Evolutionary conservation across 2,329 filamentous ascomycete genomes (phyloP), one percentile per base, ranked within the genome.

Genomic region (Tolypocladium nubicola): DNA sequence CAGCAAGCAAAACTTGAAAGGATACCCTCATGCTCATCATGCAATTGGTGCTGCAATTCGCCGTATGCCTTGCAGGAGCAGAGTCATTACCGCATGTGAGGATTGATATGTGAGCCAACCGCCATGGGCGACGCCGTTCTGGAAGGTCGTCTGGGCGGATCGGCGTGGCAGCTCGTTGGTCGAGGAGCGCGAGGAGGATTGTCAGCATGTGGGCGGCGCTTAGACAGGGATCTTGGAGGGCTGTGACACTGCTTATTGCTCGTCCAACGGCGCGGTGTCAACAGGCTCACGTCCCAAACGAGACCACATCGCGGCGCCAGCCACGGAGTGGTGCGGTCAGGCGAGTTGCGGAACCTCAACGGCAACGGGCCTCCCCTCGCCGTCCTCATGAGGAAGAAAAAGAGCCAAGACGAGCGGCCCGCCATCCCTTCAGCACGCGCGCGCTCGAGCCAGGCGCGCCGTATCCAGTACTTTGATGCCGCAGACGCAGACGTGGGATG

Each of bases 151-250:
- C 5, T 49, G 43, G 58, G 58, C 54, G 60, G 59, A 60, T 43
- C 52, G 53, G 35, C 57, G 33, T 56, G 40, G 57, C 50, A 23
- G 53, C 54, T 61, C 35, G 58, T 58, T 58, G 57, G 60, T 54
- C 41, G 37, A 58, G 33, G 59, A 59, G 59, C 60, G 56, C 58
- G 53, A 56, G 57, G 53, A 37, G 61, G 39, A 52, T 58, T 54
- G 55, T 39, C 57, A 41, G 40, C 30, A 40, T 52, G 52, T 40
- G 43, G 38, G 53, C 55, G 61, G 60, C 59, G 62, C 62, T 61
- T 62, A 62, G 56, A 59, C 61, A 58, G 47, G 62, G 59, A 41
- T 58, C 10, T 7, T 13, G 30, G 6, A 14, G 38, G 16, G 11
- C 47, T 40, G 23, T 23, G 23, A 11, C 43, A 47, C 23, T 47